Evolutionary conservation across 441 rosid genomes (phyloP).

Genomic region (Adansonia rubrostipa): DNA sequence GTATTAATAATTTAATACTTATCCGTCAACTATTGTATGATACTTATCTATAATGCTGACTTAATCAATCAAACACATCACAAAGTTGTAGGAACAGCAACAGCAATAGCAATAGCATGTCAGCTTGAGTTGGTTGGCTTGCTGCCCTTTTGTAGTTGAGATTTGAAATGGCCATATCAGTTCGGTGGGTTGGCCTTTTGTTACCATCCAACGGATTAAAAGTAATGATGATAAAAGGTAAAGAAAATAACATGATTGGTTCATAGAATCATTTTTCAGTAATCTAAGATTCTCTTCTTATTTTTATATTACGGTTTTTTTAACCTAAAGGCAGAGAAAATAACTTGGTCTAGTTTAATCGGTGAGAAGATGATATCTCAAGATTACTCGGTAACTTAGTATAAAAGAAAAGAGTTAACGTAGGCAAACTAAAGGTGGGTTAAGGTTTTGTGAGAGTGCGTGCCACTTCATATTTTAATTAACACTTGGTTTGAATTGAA

Average conservation of each 20-base stretch:
- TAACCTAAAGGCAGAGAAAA: too few species aligned
- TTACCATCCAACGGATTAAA: slow-evolving; percentile 20
- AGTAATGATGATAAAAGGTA: not conserved
- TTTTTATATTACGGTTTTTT: too few species aligned
- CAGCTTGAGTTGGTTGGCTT: slow-evolving; percentile 26
- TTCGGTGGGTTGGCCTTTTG: slow-evolving; percentile 34
- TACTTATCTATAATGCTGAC: slow-evolving; percentile 27
- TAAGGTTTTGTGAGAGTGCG: slow-evolving; percentile 30
- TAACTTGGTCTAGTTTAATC: too few species aligned
- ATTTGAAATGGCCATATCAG: slow-evolving; percentile 20
- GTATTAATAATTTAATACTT: not conserved
- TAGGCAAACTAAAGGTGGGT: too few species aligned
- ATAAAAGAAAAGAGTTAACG: not conserved
- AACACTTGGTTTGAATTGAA: slow-evolving; percentile 2
- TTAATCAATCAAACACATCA: slow-evolving; percentile 28
- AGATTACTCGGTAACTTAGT: too few species aligned
- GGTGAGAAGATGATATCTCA: too few species aligned
- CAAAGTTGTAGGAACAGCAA: not conserved
- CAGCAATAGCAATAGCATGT: slow-evolving; percentile 16
- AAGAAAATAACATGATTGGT: not conserved
- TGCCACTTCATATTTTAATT: slow-evolving; percentile 25
- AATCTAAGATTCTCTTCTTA: too few species aligned
- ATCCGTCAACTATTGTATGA: slow-evolving; percentile 23
- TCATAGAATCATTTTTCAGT: too few species aligned
- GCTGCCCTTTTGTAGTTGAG: slow-evolving; percentile 28